Conservation (phyloP, 1,284 basidiomycete species). For the Pulveroboletus sp. region DNA sequence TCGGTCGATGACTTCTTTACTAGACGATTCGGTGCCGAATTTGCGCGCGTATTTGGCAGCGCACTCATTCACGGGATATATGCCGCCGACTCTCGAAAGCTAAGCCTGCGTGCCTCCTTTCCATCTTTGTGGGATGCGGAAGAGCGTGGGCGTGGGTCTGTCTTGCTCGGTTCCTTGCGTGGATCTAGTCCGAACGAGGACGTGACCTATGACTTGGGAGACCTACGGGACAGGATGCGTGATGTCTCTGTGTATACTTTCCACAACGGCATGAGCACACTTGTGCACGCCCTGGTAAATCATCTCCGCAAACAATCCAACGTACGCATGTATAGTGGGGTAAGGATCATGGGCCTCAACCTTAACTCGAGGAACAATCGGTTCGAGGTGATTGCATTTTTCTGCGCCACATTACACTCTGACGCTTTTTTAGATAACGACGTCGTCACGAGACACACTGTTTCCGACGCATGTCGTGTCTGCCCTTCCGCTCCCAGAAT, state of each 20-base stretch:
- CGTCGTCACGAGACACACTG: slow-evolving; percentile 41
- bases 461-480: slow-evolving; percentile 62
- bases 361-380: slow-evolving; percentile 36
- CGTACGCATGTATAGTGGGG: slow-evolving; percentile 57
- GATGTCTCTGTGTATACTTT: slow-evolving; percentile 79
- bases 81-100: slow-evolving; percentile 75
- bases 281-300: slow-evolving; percentile 60
- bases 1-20: slow-evolving; percentile 79
- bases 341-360: slow-evolving; percentile 43
- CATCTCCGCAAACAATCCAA: slow-evolving; percentile 51
- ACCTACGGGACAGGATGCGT: slow-evolving; percentile 54
- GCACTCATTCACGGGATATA: slow-evolving; percentile 94
- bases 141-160: slow-evolving; percentile 63
- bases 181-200: slow-evolving; percentile 26
- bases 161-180: slow-evolving; percentile 64
- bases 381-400: slow-evolving; percentile 46
- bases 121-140: slow-evolving; percentile 73
- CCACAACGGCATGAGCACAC: slow-evolving; percentile 70
- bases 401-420: slow-evolving; percentile 9
- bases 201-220: slow-evolving; percentile 53
- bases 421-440: slow-evolving; percentile 43
- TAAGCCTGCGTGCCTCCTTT: slow-evolving; percentile 82
- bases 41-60: slow-evolving; percentile 78
- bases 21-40: slow-evolving; percentile 71
- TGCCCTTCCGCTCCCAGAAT: slow-evolving; percentile 68